Evolutionary conservation across 2,329 filamentous ascomycete species (phyloP).

Genomic region (Didymella lethalis): DNA sequence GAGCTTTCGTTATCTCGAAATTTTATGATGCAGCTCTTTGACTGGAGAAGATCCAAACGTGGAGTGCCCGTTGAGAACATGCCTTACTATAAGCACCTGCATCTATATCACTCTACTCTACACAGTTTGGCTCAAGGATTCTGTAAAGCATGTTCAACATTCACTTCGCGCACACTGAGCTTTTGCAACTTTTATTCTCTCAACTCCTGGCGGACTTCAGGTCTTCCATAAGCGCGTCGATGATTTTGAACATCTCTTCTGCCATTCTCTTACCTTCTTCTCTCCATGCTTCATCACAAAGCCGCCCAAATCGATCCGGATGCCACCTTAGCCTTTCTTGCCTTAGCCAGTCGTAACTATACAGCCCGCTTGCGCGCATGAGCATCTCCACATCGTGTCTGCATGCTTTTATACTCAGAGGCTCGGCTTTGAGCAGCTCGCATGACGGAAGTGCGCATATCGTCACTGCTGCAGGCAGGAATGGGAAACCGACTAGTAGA

Average conservation of each 20-base stretch:
- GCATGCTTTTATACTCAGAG: conserved; percentile 40
- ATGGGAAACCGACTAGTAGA: conserved; percentile 41
- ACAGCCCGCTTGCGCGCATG: conserved; percentile 42
- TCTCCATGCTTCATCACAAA: conserved; percentile 44
- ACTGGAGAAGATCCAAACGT: no score
- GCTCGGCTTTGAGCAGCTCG: conserved; percentile 33
- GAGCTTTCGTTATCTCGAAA: no score
- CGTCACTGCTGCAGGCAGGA: conserved; percentile 36
- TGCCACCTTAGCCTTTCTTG: conserved; percentile 49
- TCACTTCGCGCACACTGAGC: neutral
- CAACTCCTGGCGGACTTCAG: neutral
- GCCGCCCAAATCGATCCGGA: conserved; percentile 47
- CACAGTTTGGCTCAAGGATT: no score
- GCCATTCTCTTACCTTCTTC: conserved; percentile 43
- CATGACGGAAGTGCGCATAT: conserved; percentile 38
- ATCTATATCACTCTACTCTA: no score
- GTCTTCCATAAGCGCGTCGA: conserved; percentile 43
- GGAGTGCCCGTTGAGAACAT: no score
- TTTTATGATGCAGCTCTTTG: no score
- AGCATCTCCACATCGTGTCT: conserved; percentile 46
- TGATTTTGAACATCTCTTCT: conserved; percentile 50
- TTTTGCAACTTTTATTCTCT: neutral
- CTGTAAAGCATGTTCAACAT: no score
- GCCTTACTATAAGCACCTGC: no score
- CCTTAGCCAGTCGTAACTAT: conserved; percentile 47